These are phyloP conservation scores for Fistulina hepatica DNA, from an alignment of 1,284 basidiomycete species.

Conservation along the genomic window DNA sequence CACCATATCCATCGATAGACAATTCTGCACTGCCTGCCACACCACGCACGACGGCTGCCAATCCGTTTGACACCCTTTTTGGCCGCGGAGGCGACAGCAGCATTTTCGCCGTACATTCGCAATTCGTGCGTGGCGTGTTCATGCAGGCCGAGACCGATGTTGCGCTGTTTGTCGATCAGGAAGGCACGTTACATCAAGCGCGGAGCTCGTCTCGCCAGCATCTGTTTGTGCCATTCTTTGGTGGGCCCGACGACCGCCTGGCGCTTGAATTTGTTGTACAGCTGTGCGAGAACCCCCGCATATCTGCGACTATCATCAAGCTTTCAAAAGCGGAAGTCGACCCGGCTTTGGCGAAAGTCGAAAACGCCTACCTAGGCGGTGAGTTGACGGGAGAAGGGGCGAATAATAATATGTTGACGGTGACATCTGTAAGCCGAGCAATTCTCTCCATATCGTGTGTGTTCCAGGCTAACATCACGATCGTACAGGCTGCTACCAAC, in stretches of 20 bases:
- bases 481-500: constrained; percentile 14
- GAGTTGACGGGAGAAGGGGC: constrained; percentile 20
- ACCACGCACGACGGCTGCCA: not conserved
- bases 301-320: no score
- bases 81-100: constrained; percentile 21
- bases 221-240: constrained; percentile 31
- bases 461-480: constrained; percentile 14
- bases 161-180: constrained; percentile 63
- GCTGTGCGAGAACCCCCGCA: no score
- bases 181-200: constrained; percentile 8
- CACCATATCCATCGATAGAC: constrained; percentile 10
- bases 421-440: constrained; percentile 31
- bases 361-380: constrained; percentile 23
- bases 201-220: constrained; percentile 1
- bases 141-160: constrained; percentile 59
- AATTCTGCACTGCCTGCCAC: constrained; percentile 25
- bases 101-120: constrained; percentile 50
- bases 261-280: constrained; percentile 89
- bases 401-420: constrained; percentile 30
- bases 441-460: constrained; percentile 4
- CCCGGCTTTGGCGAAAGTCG: constrained; percentile 71
- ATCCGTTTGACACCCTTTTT: constrained; percentile 37
- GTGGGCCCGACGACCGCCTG: constrained; percentile 46
- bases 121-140: constrained; percentile 80
- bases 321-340: constrained; percentile 95